A percentile compares a stretch with the other conserved stretches of the same genome.
These are phyloP conservation scores for Fraxinus velutina DNA, from an alignment of 305 asterid genomes.

Conservation along the genomic window DNA sequence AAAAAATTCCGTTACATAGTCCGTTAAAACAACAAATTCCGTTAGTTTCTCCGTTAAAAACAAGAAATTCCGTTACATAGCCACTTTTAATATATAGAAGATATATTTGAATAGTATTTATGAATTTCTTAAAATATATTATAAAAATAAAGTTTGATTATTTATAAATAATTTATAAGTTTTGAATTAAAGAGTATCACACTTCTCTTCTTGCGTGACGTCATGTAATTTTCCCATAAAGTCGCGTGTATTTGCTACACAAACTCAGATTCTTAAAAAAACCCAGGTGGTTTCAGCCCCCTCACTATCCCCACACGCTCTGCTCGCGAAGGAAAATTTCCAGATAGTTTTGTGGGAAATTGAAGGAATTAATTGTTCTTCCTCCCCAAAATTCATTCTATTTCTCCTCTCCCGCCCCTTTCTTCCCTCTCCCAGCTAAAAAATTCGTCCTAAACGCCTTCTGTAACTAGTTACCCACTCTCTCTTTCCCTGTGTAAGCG, in stretches of 20 bases:
- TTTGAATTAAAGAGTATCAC: not conserved
- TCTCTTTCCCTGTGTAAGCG: not conserved
- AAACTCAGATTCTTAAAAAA: not conserved
- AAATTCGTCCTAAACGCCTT: not conserved
- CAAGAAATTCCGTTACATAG: too few relatives aligned
- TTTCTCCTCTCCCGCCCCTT: not conserved
- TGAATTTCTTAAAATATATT: not conserved
- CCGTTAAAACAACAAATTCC: too few relatives aligned
- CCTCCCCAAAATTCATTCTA: conserved; percentile 12
- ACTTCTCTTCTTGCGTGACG: not conserved
- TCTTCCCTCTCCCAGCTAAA: conserved; percentile 8
- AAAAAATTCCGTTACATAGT: too few relatives aligned
- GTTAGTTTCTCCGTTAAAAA: too few relatives aligned
- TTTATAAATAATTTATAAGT: not conserved
- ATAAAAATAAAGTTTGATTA: too few relatives aligned
- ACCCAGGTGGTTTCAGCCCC: not conserved
- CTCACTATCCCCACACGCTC: not conserved
- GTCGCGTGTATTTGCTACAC: not conserved
- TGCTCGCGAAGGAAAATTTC: conserved; percentile 10
- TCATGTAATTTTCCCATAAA: not conserved
- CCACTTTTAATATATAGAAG: too few relatives aligned
- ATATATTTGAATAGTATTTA: too few relatives aligned
- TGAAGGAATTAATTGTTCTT: conserved; percentile 31
- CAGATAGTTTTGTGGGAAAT: conserved; percentile 28
- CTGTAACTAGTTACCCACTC: not conserved